Evolutionary conservation across 1,284 basidiomycete species (phyloP).

Genomic region (Ceratobasidium sp.): DNA sequence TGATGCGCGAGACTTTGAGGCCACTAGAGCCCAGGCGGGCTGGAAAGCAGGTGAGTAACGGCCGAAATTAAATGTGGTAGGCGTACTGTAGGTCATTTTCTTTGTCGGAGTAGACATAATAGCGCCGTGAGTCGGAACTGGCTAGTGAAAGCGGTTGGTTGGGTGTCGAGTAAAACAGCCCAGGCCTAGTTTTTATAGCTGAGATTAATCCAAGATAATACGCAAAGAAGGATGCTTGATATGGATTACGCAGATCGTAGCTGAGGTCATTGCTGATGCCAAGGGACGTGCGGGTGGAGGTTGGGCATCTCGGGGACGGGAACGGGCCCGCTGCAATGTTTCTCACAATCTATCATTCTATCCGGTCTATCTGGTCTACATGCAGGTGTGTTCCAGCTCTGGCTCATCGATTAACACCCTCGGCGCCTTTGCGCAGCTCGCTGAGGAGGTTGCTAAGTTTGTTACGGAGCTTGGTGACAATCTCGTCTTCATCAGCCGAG

Average conservation of each 20-base stretch:
- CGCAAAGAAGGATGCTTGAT: neutral
- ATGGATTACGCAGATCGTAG: neutral
- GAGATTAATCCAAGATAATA: neutral
- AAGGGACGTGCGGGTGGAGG: neutral
- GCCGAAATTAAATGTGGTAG: neutral
- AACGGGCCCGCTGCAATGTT: neutral
- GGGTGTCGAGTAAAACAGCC: neutral
- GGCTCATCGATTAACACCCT: conserved; percentile 26
- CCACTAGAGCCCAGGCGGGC: conserved; percentile 47
- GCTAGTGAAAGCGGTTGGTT: neutral
- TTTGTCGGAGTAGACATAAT: conserved; percentile 8
- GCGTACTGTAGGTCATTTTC: conserved; percentile 32
- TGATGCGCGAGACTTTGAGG: conserved; percentile 48
- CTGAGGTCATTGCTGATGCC: neutral
- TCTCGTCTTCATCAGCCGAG: conserved; percentile 35
- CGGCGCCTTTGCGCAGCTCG: conserved; percentile 40
- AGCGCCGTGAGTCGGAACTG: neutral
- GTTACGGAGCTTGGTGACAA: conserved; percentile 40
- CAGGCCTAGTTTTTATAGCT: neutral
- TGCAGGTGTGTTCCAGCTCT: neutral
- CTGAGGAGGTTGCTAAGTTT: conserved; percentile 39
- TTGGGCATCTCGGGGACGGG: neutral
- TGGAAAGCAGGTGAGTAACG: conserved; percentile 13
- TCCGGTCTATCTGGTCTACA: neutral
- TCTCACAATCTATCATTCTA: neutral